Base-by-base conservation (phyloP, 805 yeast genomes). In the Deakozyma indianensis region DNA sequence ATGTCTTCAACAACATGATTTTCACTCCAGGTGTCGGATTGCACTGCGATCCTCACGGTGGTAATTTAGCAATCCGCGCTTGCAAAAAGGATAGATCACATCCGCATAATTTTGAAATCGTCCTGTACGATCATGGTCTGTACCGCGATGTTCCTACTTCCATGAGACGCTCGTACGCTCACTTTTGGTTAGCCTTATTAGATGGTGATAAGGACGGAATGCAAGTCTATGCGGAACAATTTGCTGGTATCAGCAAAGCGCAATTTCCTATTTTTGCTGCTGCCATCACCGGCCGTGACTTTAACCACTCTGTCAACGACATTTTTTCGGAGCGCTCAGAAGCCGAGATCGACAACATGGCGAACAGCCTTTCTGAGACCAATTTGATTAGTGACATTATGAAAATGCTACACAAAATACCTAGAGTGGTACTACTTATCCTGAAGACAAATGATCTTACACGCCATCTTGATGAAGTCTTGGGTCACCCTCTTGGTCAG, bases 31-130 rank as follows among this genome's bases (percentile, higher is more conserved):
- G 78, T 23, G 95, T 86, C 21, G 85, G 90, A 0, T 74, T 92
- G 40, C 99, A 92, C 60, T 92, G 98, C 65, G 99, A 92, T 60
- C 98, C 98, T 1, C 99, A 92, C 60, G 95, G 95, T 9, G 99
- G 99, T 0, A 92, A 92, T 56, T 67, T 92, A 48, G 96, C 97
- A 0, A 85, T 92, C 21, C 68, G 87, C 46, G 56, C 62, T 1
- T 53, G 65, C 18, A 54, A 61, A 4, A 52, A 54, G 24, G 59
- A 50, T 38, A 48, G 48, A 48, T 51, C 53, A 2, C 43, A 53
- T 9, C 63, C 65, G 3, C 86, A 80, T 57, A 88, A 90, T 59
- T 92, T 92, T 60, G 98, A 92, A 61, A 84, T 92, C 44, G 69
- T 92, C 4, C 68, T 92, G 18, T 94, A 86, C 59, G 99, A 92